Evolutionary conservation across 805 yeast genomes (phyloP).

Genomic region (Diddensiella santjacobensis): DNA sequence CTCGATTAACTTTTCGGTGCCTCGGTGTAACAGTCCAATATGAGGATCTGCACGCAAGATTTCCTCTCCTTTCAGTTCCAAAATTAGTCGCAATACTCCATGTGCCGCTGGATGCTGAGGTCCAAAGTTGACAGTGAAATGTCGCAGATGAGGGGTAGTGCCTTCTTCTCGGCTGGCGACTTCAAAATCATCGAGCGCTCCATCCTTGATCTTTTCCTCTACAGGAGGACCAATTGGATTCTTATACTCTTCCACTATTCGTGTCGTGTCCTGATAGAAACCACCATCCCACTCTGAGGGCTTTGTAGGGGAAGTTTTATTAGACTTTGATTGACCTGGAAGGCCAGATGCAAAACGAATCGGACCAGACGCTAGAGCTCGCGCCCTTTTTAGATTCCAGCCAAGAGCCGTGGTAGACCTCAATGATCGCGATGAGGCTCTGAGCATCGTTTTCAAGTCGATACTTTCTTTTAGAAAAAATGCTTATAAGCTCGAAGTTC

Average conservation of each 20-base stretch:
- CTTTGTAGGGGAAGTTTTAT: too few relatives aligned
- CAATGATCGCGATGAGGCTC: background rate
- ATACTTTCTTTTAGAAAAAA: too few relatives aligned
- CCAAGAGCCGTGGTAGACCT: background rate
- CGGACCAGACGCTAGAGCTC: too few relatives aligned
- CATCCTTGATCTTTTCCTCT: conserved; percentile 31
- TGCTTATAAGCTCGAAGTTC: too few relatives aligned
- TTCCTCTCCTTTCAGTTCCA: conserved; percentile 87
- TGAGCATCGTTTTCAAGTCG: too few relatives aligned
- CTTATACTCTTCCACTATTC: background rate
- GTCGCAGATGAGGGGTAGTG: conserved; percentile 56
- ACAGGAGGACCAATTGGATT: conserved; percentile 32
- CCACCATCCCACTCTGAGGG: too few relatives aligned
- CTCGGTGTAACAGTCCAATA: conserved; percentile 82
- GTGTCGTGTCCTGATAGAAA: too few relatives aligned
- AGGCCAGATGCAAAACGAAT: too few relatives aligned
- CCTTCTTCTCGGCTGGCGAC: conserved; percentile 6
- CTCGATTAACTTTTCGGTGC: conserved; percentile 85
- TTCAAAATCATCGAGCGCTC: conserved; percentile 31
- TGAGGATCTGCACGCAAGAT: conserved; percentile 85
- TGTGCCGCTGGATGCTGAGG: conserved; percentile 96
- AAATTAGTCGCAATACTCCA: conserved; percentile 81
- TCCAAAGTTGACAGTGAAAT: conserved; percentile 85
- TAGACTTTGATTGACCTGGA: too few relatives aligned
- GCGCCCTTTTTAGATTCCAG: too few relatives aligned